These are phyloP conservation scores for Dactylella cylindrospora DNA, from an alignment of 2,329 filamentous ascomycete genomes.

Conservation along the genomic window DNA sequence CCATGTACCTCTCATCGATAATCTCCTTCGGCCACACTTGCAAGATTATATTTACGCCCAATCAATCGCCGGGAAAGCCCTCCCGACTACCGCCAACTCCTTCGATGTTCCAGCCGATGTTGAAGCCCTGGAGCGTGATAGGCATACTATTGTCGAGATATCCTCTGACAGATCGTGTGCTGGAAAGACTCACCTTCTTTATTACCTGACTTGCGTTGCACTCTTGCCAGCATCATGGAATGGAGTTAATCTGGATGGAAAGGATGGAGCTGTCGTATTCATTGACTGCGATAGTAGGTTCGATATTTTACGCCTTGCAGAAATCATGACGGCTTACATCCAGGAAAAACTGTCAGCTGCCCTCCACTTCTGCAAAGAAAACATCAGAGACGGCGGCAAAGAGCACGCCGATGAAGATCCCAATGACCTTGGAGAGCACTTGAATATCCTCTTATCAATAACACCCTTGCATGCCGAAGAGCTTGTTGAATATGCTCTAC, in stretches of 20 bases:
- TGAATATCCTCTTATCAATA: conserved; percentile 11
- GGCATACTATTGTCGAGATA: conserved; percentile 30
- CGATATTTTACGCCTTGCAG: conserved; percentile 51
- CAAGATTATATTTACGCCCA: conserved; percentile 27
- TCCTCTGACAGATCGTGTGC: conserved; percentile 44
- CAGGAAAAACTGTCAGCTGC: conserved; percentile 6
- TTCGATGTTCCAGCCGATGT: conserved; percentile 18
- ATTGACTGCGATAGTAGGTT: conserved; percentile 62
- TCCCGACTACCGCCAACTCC: background rate
- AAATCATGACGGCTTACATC: conserved; percentile 17
- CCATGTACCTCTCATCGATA: conserved; percentile 25
- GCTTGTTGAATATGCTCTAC: conserved; percentile 14
- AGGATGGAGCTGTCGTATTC: conserved; percentile 58
- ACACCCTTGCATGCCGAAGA: conserved; percentile 16
- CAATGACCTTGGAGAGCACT: conserved; percentile 15
- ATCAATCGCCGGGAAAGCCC: conserved; percentile 1
- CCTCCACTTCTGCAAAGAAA: conserved; percentile 29
- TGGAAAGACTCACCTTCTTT: conserved; percentile 64
- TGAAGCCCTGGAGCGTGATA: conserved; percentile 16
- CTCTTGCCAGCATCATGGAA: conserved; percentile 55
- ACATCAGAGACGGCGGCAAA: background rate
- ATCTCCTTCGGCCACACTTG: conserved; percentile 25
- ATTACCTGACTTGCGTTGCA: conserved; percentile 58
- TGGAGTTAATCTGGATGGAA: conserved; percentile 53
- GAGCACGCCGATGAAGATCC: background rate